Conservation (phyloP, 331 rosid species). For the Rhamnella rubrinervis region DNA sequence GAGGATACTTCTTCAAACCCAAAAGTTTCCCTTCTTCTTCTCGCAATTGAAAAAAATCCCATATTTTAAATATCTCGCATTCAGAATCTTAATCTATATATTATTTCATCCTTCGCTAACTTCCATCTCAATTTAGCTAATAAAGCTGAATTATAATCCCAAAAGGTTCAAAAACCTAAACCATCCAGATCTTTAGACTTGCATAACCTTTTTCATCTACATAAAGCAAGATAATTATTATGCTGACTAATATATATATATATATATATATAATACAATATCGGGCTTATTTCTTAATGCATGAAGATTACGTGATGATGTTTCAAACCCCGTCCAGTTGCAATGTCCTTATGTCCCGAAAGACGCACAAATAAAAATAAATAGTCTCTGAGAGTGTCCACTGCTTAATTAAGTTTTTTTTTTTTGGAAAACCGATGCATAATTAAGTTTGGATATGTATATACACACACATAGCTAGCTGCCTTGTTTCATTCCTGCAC, state of each 20-base stretch:
- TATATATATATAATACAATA: neutral
- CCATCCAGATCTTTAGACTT: too few relatives aligned
- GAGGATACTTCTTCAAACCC: too few relatives aligned
- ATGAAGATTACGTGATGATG: constrained; percentile 2
- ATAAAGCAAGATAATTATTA: too few relatives aligned
- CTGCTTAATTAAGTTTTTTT: constrained; percentile 29
- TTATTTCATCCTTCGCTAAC: too few relatives aligned
- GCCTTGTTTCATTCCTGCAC: constrained; percentile 37
- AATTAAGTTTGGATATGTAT: constrained; percentile 26
- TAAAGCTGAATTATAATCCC: too few relatives aligned
- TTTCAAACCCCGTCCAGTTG: constrained; percentile 38
- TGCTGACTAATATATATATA: neutral
- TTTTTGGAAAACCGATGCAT: constrained; percentile 4
- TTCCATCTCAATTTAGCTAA: too few relatives aligned
- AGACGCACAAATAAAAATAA: constrained; percentile 21
- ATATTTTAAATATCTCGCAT: too few relatives aligned
- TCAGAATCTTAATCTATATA: too few relatives aligned
- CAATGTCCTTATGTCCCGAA: constrained; percentile 54
- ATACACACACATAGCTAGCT: neutral
- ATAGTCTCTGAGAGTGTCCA: constrained; percentile 9
- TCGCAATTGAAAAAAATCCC: too few relatives aligned
- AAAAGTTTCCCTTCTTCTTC: too few relatives aligned
- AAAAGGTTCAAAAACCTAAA: too few relatives aligned
- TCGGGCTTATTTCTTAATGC: neutral
- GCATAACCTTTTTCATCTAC: too few relatives aligned